A percentile compares a stretch with the other conserved stretches of the same genome.
Conservation (phyloP, 148 eudicot species). For the Tetragonia tetragonoides region DNA sequence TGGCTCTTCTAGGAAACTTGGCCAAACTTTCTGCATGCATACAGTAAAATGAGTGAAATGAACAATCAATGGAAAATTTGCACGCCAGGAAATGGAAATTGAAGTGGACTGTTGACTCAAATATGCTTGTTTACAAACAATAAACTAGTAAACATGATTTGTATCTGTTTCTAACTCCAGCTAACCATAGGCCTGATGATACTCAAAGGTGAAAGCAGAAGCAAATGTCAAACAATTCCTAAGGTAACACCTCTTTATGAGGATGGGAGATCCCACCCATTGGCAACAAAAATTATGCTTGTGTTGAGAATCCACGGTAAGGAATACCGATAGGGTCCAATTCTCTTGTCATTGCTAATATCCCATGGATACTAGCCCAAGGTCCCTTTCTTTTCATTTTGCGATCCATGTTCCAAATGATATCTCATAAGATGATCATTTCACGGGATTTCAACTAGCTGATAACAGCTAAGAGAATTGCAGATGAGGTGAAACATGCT, state of each 20-base stretch:
- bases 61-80: slow-evolving; percentile 4
- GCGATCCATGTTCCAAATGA: background rate
- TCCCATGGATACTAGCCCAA: background rate
- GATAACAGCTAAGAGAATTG: no score
- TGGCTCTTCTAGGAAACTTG: slow-evolving; percentile 79
- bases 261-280: background rate
- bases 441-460: background rate
- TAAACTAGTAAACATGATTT: background rate
- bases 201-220: background rate
- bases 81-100: background rate
- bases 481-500: no score
- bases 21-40: slow-evolving; percentile 73
- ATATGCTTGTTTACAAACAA: background rate
- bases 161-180: background rate
- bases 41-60: slow-evolving; percentile 2
- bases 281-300: background rate
- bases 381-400: background rate
- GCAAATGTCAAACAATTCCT: background rate
- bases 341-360: no score
- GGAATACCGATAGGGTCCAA: no score
- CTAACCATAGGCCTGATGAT: background rate
- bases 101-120: background rate
- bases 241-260: background rate
- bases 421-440: background rate
- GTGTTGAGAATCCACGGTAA: no score